Conservation (phyloP, 2,329 filamentous ascomycete species). For the Colletotrichum karsti region DNA sequence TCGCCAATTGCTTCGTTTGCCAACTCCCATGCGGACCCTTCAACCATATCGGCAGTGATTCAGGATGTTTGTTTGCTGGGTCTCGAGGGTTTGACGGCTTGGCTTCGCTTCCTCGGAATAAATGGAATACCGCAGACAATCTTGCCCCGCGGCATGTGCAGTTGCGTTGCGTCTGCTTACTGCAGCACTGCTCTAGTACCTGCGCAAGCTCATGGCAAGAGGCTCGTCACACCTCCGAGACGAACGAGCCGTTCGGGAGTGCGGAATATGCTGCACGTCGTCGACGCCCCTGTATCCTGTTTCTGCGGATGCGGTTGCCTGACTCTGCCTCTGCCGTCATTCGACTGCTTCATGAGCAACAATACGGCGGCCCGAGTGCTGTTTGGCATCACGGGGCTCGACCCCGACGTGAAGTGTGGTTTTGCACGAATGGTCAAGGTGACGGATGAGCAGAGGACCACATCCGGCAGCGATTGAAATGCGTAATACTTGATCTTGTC, state of each 20-base stretch:
- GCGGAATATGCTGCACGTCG: neutral
- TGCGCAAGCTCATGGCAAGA: slow-evolving; percentile 4
- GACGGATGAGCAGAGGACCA: neutral
- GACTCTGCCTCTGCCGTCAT: neutral
- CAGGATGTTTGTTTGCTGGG: slow-evolving; percentile 7
- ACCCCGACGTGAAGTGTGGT: neutral
- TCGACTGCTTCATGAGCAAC: neutral
- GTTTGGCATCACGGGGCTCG: neutral
- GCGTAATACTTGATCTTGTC: neutral
- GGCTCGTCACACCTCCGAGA: neutral
- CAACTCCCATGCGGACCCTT: neutral
- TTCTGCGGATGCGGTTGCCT: neutral
- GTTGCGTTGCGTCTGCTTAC: neutral
- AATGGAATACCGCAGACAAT: neutral
- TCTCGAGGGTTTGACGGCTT: neutral
- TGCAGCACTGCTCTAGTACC: neutral
- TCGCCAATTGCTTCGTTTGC: slow-evolving; percentile 21
- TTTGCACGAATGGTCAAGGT: neutral
- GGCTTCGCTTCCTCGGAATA: neutral
- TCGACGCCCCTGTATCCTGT: neutral
- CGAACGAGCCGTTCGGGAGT: neutral
- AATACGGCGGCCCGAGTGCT: neutral
- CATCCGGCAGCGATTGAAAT: neutral
- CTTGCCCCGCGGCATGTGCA: neutral
- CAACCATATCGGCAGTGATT: slow-evolving; percentile 11